These are phyloP conservation scores for Kwoniella botswanensis DNA, from an alignment of 768 basidiomycete species.

Conservation along the genomic window DNA sequence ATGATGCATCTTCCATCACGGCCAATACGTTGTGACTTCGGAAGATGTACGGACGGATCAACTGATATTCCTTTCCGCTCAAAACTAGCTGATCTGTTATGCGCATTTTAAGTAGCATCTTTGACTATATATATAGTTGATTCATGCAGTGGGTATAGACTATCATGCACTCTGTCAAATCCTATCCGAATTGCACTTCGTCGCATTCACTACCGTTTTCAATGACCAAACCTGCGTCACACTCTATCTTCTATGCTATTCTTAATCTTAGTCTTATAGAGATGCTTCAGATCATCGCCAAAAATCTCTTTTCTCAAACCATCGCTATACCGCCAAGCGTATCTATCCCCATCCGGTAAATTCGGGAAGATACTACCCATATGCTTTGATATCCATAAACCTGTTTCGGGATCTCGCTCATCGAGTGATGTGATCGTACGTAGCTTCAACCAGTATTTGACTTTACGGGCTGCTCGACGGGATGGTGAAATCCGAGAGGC, in stretches of 20 bases:
- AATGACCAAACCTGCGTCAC: too few species aligned
- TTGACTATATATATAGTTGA: too few species aligned
- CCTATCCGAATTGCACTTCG: too few species aligned
- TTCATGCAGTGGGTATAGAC: too few species aligned
- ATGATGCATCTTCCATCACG: not conserved
- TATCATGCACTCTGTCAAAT: too few species aligned
- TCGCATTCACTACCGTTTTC: too few species aligned
- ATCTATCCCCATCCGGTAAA: not conserved
- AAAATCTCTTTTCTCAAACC: not conserved
- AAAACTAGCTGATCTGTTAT: too few species aligned
- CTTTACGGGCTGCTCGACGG: not conserved
- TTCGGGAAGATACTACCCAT: not conserved
- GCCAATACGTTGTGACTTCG: not conserved
- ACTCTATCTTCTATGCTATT: not conserved
- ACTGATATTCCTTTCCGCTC: not conserved
- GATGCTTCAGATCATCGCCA: constrained; percentile 9
- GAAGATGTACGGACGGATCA: not conserved
- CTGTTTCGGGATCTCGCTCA: not conserved
- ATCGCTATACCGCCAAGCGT: not conserved
- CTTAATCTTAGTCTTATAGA: not conserved
- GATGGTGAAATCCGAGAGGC: not conserved
- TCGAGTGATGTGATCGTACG: not conserved
- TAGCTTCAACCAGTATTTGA: not conserved
- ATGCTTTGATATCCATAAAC: not conserved
- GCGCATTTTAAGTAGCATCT: too few species aligned